A percentile compares a stretch with the other conserved stretches of the same genome.
phyloP scores from a whole-genome alignment of 2,329 filamentous ascomycete species.

The Bipolaris gigantea region DNA sequence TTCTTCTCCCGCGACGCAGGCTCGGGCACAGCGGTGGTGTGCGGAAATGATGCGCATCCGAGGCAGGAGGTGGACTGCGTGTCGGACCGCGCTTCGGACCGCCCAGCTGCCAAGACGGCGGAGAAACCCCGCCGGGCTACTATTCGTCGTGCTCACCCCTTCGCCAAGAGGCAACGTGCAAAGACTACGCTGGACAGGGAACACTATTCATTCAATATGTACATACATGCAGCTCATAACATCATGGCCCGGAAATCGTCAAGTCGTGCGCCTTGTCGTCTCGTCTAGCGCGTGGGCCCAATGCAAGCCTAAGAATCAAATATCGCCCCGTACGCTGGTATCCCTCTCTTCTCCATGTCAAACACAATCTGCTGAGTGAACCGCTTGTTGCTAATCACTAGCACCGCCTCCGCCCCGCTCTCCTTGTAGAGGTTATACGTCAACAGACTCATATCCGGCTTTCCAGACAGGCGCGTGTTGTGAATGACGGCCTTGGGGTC shows the following conservation, averaged over 20 bases:
- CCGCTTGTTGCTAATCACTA: slow-evolving; percentile 71
- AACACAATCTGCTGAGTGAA: slow-evolving; percentile 70
- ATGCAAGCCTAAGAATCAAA: slow-evolving; percentile 60
- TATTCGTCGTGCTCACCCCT: background rate
- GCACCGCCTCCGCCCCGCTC: slow-evolving; percentile 65
- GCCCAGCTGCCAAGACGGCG: slow-evolving; percentile 5
- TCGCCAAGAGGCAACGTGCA: background rate
- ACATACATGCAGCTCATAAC: background rate
- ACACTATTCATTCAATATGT: background rate
- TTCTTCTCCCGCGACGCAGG: background rate
- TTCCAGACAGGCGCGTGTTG: slow-evolving; percentile 64
- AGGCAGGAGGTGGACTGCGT: background rate
- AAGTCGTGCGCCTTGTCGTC: background rate
- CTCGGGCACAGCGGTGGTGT: background rate
- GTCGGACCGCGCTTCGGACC: background rate
- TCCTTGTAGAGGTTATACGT: slow-evolving; percentile 58
- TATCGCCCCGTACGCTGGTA: slow-evolving; percentile 72
- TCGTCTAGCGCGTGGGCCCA: background rate
- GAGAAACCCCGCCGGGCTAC: background rate
- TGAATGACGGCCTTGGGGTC: slow-evolving; percentile 69
- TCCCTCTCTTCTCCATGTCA: slow-evolving; percentile 65
- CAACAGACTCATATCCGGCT: slow-evolving; percentile 64
- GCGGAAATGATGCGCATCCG: background rate
- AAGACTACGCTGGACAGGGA: background rate
- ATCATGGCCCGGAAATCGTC: slow-evolving; percentile 1